These are phyloP conservation scores for Papiliotrema laurentii DNA, from an alignment of 1,284 basidiomycete genomes.

Conservation along the genomic window DNA sequence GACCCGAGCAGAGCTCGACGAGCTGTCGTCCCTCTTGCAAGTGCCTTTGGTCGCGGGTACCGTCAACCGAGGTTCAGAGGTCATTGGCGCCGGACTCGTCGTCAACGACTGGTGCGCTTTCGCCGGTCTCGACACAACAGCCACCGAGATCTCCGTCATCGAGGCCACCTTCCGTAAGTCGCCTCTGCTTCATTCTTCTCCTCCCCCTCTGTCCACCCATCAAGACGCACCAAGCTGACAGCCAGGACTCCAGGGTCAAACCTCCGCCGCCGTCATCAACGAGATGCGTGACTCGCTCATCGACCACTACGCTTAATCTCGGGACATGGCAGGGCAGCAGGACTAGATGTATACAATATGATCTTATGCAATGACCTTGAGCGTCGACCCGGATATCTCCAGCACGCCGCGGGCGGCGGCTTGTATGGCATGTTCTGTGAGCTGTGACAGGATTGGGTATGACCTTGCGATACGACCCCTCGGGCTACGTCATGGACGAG, in stretches of 20 bases:
- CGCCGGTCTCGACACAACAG: slow-evolving; percentile 92
- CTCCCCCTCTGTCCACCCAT: background rate
- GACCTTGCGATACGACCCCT: no score
- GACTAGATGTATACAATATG: background rate
- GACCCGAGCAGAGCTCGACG: slow-evolving; percentile 94
- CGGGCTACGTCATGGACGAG: no score
- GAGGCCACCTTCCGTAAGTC: slow-evolving; percentile 90
- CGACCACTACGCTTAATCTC: slow-evolving; percentile 77
- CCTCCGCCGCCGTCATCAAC: slow-evolving; percentile 77
- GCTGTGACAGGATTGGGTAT: no score
- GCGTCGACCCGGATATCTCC: no score
- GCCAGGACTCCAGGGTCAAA: slow-evolving; percentile 81
- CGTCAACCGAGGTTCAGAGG: slow-evolving; percentile 95
- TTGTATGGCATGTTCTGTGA: no score
- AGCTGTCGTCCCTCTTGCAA: slow-evolving; percentile 89
- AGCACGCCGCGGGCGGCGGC: no score
- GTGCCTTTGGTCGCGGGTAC: slow-evolving; percentile 95
- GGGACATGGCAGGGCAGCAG: background rate
- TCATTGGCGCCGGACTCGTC: slow-evolving; percentile 94
- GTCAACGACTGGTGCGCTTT: slow-evolving; percentile 99
- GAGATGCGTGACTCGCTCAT: slow-evolving; percentile 93
- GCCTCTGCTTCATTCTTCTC: slow-evolving; percentile 1
- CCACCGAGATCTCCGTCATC: slow-evolving; percentile 96
- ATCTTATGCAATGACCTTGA: background rate
- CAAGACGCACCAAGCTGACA: background rate